These are phyloP conservation scores for Pythium aquatile DNA, from an alignment of 352 stramenopile species.

Conservation along the genomic window DNA sequence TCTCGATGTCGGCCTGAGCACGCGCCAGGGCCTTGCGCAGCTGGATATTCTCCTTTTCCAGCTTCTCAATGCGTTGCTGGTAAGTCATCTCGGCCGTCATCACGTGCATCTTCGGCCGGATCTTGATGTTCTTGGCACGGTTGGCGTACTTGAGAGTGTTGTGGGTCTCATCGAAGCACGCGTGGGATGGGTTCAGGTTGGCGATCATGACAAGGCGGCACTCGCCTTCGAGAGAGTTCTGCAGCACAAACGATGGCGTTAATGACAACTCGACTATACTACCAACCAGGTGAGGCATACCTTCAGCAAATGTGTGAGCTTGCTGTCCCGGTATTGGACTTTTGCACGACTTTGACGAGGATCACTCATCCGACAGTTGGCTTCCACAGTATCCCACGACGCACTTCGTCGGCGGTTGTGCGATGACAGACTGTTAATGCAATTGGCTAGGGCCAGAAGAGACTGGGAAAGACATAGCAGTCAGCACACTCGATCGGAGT, in stretches of 20 bases:
- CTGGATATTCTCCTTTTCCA: slow-evolving; percentile 52
- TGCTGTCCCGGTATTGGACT: slow-evolving; percentile 86
- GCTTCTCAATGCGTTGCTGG: slow-evolving; percentile 53
- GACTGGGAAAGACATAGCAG: slow-evolving; percentile 26
- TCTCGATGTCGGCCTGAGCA: slow-evolving; percentile 33
- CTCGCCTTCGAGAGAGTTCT: slow-evolving; percentile 87
- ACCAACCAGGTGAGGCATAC: slow-evolving; percentile 19
- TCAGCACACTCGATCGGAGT: not conserved
- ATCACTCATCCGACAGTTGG: slow-evolving; percentile 15
- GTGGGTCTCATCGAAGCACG: slow-evolving; percentile 86
- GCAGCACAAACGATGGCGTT: not conserved
- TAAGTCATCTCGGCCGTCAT: slow-evolving; percentile 72
- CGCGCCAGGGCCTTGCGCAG: slow-evolving; percentile 36
- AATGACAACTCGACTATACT: too few relatives aligned
- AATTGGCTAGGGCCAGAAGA: slow-evolving; percentile 83
- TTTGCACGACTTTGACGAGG: slow-evolving; percentile 29
- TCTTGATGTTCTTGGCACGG: slow-evolving; percentile 91
- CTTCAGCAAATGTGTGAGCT: slow-evolving; percentile 86
- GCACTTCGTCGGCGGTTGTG: slow-evolving; percentile 35
- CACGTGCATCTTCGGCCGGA: slow-evolving; percentile 80
- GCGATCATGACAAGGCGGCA: slow-evolving; percentile 91
- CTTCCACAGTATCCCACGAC: slow-evolving; percentile 40
- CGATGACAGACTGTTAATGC: slow-evolving; percentile 84
- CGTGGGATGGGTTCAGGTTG: slow-evolving; percentile 76
- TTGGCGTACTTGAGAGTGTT: slow-evolving; percentile 91